Conservation (phyloP, 164 flowering plant species). For the Berberis thunbergii region DNA sequence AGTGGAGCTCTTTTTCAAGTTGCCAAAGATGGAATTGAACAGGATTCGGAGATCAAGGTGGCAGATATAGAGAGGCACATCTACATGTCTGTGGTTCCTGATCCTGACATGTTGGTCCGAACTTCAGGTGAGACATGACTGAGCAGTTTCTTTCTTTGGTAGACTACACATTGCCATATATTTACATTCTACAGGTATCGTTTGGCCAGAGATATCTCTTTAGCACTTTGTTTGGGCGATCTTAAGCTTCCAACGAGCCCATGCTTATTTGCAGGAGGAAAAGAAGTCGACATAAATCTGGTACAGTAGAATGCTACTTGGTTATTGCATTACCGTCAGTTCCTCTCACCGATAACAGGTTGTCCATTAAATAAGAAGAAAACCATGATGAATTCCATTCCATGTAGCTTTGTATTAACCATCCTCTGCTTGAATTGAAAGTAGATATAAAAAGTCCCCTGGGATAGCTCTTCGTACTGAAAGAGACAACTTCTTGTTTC, state of each 20-base stretch:
- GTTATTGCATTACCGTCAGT: no score
- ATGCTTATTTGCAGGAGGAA: conserved; percentile 39
- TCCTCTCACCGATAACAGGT: no score
- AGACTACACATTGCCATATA: conserved; percentile 26
- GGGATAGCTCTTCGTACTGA: no score
- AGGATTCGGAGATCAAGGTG: conserved; percentile 14
- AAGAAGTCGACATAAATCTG: conserved; percentile 16
- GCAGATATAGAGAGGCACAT: conserved; percentile 57
- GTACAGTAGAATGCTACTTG: background rate
- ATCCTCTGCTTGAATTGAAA: no score
- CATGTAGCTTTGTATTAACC: no score
- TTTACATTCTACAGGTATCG: conserved; percentile 45
- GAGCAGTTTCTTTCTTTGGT: conserved; percentile 90
- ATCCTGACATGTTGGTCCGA: conserved; percentile 62
- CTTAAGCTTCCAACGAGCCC: conserved; percentile 43
- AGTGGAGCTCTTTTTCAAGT: background rate
- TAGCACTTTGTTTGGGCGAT: conserved; percentile 59
- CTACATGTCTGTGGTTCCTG: conserved; percentile 56
- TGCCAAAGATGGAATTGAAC: background rate
- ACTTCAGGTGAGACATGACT: conserved; percentile 72
- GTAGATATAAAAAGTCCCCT: no score
- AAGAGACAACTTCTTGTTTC: no score
- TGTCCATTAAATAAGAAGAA: no score
- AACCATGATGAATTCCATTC: no score
- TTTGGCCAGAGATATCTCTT: conserved; percentile 78